Evolutionary conservation across 176 grass and related monocot genomes (phyloP), one percentile per base, ranked within the genome.

Genomic region (Aegilops umbellulata): DNA sequence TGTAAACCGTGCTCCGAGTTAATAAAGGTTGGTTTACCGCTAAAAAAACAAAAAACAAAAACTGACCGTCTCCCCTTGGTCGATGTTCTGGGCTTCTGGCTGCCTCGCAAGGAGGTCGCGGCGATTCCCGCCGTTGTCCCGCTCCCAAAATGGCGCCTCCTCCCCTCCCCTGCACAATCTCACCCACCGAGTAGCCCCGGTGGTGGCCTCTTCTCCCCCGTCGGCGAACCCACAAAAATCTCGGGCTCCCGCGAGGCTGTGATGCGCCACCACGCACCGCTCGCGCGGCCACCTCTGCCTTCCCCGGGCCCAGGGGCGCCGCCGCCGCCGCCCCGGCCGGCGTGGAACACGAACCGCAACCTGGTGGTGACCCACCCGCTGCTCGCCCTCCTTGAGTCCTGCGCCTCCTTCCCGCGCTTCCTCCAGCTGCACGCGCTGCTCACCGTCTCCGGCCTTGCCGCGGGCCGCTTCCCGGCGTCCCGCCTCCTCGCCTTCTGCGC

Each of bases 311-410:
- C 68, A n/a, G 67, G 67, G 34, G 3, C 58, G 41, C 8, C 72
- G 3, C 6, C 46, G 47, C 5, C 46, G 53, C 19, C 25, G 10
- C 11, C 46, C 6, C 89, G 89, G 57, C 86, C 89, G 74, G 80
- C 71, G 69, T 95, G 93, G 93, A 95, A 95, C 82, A 90, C 90
- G 15, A 92, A 95, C 69, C 69, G 58, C 46, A 95, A 92, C 57
- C 93, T 95, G 17, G 69, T 92, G 66, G 82, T 95, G 49, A 92
- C 90, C 57, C 88, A 92, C 88, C 93, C 93, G n/a, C 55, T 95
- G 69, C 85, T 95, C 36, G 86, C 86, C 69, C 75, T 90, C 69
- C 83, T 95, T 85, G 93, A 95, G 80, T 88, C 86, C 15, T 90
- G 93, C 88, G 65, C 80, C 55, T 92, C 88, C 82, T 92, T 95